A percentile compares a stretch with the other conserved stretches of the same genome.
Evolutionary conservation across 768 basidiomycete genomes (phyloP).

Genomic region (Saitozyma podzolica): DNA sequence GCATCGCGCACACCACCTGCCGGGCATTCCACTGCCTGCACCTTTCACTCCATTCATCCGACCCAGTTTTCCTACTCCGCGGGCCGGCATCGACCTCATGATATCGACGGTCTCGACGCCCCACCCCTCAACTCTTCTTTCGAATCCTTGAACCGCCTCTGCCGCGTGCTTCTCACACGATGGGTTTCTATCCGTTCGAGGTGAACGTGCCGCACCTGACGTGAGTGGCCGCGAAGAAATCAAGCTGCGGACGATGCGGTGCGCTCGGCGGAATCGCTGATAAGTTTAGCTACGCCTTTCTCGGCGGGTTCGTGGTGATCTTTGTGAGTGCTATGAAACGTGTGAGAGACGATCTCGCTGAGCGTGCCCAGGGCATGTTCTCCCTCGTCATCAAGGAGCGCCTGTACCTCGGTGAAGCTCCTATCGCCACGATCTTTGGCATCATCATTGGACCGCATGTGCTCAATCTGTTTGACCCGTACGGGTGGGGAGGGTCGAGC

Average conservation of each 20-base stretch:
- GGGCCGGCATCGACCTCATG: too few relatives aligned
- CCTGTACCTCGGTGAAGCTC: conserved; percentile 94
- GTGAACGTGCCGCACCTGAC: conserved; percentile 70
- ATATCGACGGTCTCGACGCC: not conserved
- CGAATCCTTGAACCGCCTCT: too few relatives aligned
- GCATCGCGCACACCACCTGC: too few relatives aligned
- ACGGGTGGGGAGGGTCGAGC: conserved; percentile 64
- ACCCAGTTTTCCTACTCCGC: too few relatives aligned
- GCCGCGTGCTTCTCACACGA: conserved; percentile 4
- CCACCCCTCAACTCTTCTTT: not conserved
- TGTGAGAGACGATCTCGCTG: conserved; percentile 86
- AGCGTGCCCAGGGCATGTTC: conserved; percentile 11
- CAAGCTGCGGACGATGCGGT: too few relatives aligned
- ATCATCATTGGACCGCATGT: conserved; percentile 89
- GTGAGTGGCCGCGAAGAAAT: too few relatives aligned
- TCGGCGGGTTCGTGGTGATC: conserved; percentile 77
- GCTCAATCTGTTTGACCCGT: conserved; percentile 76
- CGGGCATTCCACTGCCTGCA: too few relatives aligned
- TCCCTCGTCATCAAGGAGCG: conserved; percentile 78
- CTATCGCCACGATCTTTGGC: conserved; percentile 90
- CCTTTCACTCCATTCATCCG: too few relatives aligned
- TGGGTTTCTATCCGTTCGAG: conserved; percentile 57
- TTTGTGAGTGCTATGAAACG: too few relatives aligned
- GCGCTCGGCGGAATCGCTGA: too few relatives aligned
- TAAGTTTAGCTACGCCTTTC: conserved; percentile 61